These are phyloP conservation scores for Leccinum pallidistipes DNA, from an alignment of 1,284 basidiomycete species.

Conservation along the genomic window DNA sequence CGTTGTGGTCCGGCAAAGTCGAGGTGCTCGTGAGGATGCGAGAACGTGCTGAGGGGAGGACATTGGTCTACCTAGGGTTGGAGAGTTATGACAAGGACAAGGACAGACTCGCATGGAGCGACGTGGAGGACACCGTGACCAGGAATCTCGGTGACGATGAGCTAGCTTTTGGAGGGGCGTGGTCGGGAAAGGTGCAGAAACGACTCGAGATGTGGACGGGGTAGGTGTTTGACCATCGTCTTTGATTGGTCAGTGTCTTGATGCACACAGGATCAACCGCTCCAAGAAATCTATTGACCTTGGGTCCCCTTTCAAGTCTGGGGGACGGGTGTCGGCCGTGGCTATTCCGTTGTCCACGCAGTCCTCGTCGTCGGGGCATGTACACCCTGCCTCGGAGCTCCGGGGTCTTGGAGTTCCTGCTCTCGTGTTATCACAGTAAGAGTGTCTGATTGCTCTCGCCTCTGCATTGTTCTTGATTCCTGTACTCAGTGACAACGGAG, in stretches of 20 bases:
- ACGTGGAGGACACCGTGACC: conserved; percentile 34
- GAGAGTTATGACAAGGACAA: conserved; percentile 25
- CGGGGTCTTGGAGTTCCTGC: conserved; percentile 31
- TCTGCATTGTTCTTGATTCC: not conserved
- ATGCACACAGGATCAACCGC: conserved; percentile 32
- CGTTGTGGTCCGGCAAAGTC: conserved; percentile 36
- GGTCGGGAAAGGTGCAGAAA: conserved; percentile 62
- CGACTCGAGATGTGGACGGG: conserved; percentile 72
- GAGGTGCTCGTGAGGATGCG: conserved; percentile 31
- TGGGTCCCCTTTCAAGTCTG: conserved; percentile 24
- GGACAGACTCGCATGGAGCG: conserved; percentile 30
- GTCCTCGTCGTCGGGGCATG: conserved; percentile 35
- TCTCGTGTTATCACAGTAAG: conserved; percentile 32
- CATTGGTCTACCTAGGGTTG: conserved; percentile 5
- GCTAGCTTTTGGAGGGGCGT: conserved; percentile 43
- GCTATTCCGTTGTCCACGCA: conserved; percentile 36
- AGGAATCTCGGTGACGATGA: conserved; percentile 33
- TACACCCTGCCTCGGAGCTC: conserved; percentile 30
- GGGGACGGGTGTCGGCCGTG: conserved; percentile 27
- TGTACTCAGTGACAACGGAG: conserved; percentile 37
- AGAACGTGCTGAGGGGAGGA: conserved; percentile 31
- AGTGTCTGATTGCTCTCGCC: not conserved
- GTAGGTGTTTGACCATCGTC: conserved; percentile 41
- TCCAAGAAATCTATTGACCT: conserved; percentile 34
- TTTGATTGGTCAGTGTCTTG: conserved; percentile 1